Evolutionary conservation across 2,329 filamentous ascomycete genomes (phyloP), one percentile per base, ranked within the genome.

Genomic region (Calycina herbarum): DNA sequence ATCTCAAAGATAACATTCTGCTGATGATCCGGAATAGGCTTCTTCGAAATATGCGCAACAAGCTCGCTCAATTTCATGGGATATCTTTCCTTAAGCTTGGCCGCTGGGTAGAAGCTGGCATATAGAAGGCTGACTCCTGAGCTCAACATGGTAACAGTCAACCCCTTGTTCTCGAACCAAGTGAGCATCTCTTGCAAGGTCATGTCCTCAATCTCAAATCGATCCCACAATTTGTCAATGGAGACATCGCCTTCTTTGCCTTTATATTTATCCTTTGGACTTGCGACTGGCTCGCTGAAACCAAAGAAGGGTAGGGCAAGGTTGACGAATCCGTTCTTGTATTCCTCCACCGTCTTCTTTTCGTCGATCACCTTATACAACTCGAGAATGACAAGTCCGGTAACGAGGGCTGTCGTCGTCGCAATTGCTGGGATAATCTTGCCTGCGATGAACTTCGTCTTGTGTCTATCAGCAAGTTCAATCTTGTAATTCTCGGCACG

Each of bases 371-470:
- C 86, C 87, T 99, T 99, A 89, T 92, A 97, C 59, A 98, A 82
- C 82, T 99, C 95, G 57, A 99, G 82, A 17, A 96, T 86, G 62
- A 99, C 93, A 57, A 99, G 84, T 66, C 95, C 95, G 2, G 95
- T 99, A 13, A 98, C 94, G 65, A 99, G 83, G 2, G 95, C 94
- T 2, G 95, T 99, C 0, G 95, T 98, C 2, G 95, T 99, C 57
- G 95, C 95, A 78, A 99, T 99, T 57, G 95, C 95, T 27, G 95
- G 95, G 71, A 99, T 99, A 73, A 99, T 99, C 86, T 99, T 99
- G 78, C 95, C 95, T 38, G 95, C 96, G 77, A 99, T 99, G 79
- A 99, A 98, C 83, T 99, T 99, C 68, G 94, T 99, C 88, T 95
- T 96, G 85, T 97, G 95, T 68, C 93, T 87, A 76, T 99, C 94